These are phyloP conservation scores for Aureobasidium mangrovei DNA, from an alignment of 2,329 filamentous ascomycete genomes.

Conservation along the genomic window DNA sequence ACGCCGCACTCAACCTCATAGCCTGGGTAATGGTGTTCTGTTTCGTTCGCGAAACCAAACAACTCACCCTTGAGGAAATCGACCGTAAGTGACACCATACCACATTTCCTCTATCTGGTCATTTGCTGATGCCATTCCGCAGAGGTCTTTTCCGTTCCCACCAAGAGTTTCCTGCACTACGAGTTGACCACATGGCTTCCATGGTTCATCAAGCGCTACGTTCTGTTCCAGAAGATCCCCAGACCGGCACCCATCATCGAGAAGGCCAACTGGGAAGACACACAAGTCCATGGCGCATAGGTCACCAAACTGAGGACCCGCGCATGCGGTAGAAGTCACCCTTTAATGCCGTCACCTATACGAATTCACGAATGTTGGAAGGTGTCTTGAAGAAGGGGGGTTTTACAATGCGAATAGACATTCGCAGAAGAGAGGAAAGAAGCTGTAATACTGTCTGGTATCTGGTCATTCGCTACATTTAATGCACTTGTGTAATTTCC, in stretches of 20 bases:
- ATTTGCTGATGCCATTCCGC: conserved; percentile 28
- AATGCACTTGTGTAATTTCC: background rate
- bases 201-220: conserved; percentile 34
- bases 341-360: background rate
- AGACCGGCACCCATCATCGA: conserved; percentile 34
- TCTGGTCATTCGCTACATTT: no score
- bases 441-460: no score
- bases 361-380: no score
- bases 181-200: conserved; percentile 33
- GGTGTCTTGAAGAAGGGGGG: no score
- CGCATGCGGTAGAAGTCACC: background rate
- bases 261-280: conserved; percentile 17
- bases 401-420: background rate
- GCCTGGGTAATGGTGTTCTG: conserved; percentile 43
- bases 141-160: conserved; percentile 43
- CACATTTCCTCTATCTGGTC: no score
- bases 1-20: conserved; percentile 48
- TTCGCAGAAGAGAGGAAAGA: no score
- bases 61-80: conserved; percentile 38
- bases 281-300: background rate
- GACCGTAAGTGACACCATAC: conserved; percentile 19
- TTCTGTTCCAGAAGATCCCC: conserved; percentile 30
- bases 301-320: background rate
- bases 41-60: conserved; percentile 37
- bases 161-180: conserved; percentile 31